Evolutionary conservation across 1,284 basidiomycete genomes (phyloP).

Genomic region (Moniliella sp.): DNA sequence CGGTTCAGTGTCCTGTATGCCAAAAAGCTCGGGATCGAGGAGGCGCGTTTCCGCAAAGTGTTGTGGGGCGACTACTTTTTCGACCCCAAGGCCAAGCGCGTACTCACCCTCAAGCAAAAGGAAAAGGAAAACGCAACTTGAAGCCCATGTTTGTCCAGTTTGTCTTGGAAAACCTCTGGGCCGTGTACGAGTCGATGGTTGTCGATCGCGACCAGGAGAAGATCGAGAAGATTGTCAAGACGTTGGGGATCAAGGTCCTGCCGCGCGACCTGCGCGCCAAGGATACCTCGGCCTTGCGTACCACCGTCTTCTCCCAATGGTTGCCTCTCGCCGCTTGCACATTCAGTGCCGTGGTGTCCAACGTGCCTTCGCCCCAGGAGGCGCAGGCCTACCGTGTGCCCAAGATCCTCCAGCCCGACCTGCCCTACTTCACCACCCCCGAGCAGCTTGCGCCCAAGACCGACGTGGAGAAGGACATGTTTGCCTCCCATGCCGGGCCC

Average conservation of each 20-base stretch:
- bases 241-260: constrained; percentile 61
- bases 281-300: constrained; percentile 62
- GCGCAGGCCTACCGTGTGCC: constrained; percentile 70
- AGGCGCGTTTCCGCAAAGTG: constrained; percentile 60
- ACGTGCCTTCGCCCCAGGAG: constrained; percentile 59
- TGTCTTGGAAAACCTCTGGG: constrained; percentile 89
- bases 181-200: constrained; percentile 46
- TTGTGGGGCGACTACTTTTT: constrained; percentile 96
- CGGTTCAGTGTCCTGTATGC: constrained; percentile 85
- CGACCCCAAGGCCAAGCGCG: constrained; percentile 82
- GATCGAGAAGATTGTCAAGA: constrained; percentile 63
- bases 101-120: constrained; percentile 73
- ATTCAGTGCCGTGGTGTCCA: constrained; percentile 74
- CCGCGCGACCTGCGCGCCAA: constrained; percentile 79
- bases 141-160: constrained; percentile 98
- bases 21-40: constrained; percentile 72
- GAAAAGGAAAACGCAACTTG: constrained; percentile 46
- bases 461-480: constrained; percentile 61
- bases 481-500: constrained; percentile 33
- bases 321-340: constrained; percentile 76
- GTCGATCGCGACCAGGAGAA: constrained; percentile 39
- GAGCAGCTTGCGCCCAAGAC: constrained; percentile 2
- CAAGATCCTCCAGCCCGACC: constrained; percentile 72
- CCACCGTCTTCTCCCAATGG: constrained; percentile 82
- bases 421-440: constrained; percentile 35